Evolutionary conservation across 1,139 yeast species (phyloP), one percentile per base, ranked within the genome.

Genomic region (Saccharomycopsis hybrid): DNA sequence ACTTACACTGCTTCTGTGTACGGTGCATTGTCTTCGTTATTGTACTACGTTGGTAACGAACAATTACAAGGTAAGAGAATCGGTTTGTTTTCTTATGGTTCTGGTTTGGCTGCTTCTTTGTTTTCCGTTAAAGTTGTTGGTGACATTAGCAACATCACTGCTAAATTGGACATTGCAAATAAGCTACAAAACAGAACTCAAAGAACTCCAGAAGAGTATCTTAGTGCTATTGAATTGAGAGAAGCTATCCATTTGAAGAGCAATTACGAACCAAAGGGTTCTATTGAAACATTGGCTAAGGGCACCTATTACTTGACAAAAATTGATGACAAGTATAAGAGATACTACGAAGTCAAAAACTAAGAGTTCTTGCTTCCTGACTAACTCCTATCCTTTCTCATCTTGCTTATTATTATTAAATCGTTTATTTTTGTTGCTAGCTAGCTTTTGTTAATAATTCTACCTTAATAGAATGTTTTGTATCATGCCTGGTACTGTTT

Each of bases 1-100:
- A 86, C 90, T 90, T 94, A 94, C 77, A 88, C 97, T 46, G 98
- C 94, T 57, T 87, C 96, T 42, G 81, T 89, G 49, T 94, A 88
- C 80, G 83, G 95, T 43, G 80, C 96, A 5, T 76, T 94, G 56
- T 78, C 92, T 36, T 90, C 98, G 13, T 72, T 88, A 57, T 73
- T 94, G 60, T 80, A 78, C 65, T 84, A 73, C 63, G 86, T 83
- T 57, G 92, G 89, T 44, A 74, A 78, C 50, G 94, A 82, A 47
- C 71, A 77, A 50, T 77, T 90, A 60, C 87, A 82, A 66, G 78
- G 78, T 62, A 88, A 90, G 76, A 82, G 97, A 69, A 74, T 94
- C 62, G 95, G 96, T 62, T 67, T 90, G 60, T 94, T 90, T 74
- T 92, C 98, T 29, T 94, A 94, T 69, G 99, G 99, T 58, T 92